Percentiles rank a stretch among this genome's conserved stretches.
These are phyloP conservation scores for Pisolithus thermaeus DNA, from an alignment of 1,284 basidiomycete species.

Conservation along the genomic window DNA sequence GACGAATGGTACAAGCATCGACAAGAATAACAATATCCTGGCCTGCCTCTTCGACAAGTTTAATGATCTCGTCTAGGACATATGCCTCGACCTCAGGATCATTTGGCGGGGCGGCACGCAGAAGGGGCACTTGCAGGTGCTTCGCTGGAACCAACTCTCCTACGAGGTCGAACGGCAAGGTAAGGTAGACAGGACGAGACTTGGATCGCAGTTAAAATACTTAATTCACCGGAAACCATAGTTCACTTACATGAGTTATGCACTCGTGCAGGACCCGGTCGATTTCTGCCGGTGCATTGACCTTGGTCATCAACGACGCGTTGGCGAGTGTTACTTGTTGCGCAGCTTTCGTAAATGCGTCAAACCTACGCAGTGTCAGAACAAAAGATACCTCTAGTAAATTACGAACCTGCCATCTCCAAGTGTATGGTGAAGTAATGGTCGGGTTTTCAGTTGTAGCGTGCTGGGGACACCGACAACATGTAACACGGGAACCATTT, in stretches of 20 bases:
- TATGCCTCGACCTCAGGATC: slow-evolving; percentile 60
- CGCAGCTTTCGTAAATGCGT: slow-evolving; percentile 76
- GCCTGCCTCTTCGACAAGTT: slow-evolving; percentile 56
- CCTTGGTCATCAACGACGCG: slow-evolving; percentile 50
- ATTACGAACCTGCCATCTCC: slow-evolving; percentile 64
- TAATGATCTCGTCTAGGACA: slow-evolving; percentile 70
- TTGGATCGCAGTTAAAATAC: slow-evolving; percentile 23
- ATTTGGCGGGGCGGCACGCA: slow-evolving; percentile 44
- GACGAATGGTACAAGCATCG: slow-evolving; percentile 84
- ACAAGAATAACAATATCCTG: slow-evolving; percentile 75
- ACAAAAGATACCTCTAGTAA: neutral
- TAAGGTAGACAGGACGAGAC: slow-evolving; percentile 85
- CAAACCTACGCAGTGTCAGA: slow-evolving; percentile 42
- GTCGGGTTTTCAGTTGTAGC: slow-evolving; percentile 60
- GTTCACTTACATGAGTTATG: slow-evolving; percentile 47
- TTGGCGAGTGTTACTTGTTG: slow-evolving; percentile 73
- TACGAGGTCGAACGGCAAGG: slow-evolving; percentile 83
- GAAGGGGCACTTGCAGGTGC: slow-evolving; percentile 61
- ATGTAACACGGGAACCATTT: slow-evolving; percentile 90
- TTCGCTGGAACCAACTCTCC: slow-evolving; percentile 62
- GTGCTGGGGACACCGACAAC: slow-evolving; percentile 86
- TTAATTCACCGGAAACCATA: neutral
- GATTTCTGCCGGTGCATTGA: slow-evolving; percentile 63
- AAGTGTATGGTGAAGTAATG: slow-evolving; percentile 80
- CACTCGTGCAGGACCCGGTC: slow-evolving; percentile 78